Percentiles rank a stretch among this genome's conserved stretches.
phyloP scores from a whole-genome alignment of 2,329 filamentous ascomycete species.

The Penicillium vulpinum region DNA sequence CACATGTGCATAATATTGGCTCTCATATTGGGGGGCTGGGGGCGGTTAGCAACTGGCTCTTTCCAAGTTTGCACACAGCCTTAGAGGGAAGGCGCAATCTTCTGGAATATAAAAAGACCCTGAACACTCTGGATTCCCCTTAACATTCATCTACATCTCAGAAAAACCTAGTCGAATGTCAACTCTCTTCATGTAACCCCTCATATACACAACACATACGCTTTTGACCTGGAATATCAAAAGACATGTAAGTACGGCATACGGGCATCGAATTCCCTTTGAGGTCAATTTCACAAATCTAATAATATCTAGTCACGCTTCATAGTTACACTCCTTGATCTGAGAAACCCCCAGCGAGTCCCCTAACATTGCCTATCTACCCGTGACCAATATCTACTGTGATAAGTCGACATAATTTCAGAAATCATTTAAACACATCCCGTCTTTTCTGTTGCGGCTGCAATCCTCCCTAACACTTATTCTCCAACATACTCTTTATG shows the following conservation, averaged over 20 bases:
- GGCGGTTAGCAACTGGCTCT: not conserved
- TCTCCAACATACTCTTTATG: not conserved
- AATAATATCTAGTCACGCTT: no score
- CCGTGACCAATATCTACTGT: no score
- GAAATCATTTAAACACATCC: not conserved
- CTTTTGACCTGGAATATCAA: no score
- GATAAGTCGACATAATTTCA: no score
- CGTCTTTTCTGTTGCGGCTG: not conserved
- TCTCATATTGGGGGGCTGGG: not conserved
- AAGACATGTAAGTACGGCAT: no score
- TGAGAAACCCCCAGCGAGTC: no score
- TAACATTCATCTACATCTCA: not conserved
- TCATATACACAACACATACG: no score
- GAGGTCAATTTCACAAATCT: no score
- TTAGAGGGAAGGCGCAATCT: not conserved
- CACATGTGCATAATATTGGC: not conserved
- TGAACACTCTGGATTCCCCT: not conserved
- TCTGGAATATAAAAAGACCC: not conserved
- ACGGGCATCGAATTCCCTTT: no score
- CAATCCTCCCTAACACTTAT: not conserved
- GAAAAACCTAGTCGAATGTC: not conserved
- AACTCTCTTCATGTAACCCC: not conserved
- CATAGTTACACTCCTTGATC: no score
- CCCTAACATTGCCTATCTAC: no score
- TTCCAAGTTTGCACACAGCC: not conserved